Percentiles rank a stretch among this genome's conserved stretches.
phyloP scores from a whole-genome alignment of 192 early-diverging fungal species.

The Dispira simplex region DNA sequence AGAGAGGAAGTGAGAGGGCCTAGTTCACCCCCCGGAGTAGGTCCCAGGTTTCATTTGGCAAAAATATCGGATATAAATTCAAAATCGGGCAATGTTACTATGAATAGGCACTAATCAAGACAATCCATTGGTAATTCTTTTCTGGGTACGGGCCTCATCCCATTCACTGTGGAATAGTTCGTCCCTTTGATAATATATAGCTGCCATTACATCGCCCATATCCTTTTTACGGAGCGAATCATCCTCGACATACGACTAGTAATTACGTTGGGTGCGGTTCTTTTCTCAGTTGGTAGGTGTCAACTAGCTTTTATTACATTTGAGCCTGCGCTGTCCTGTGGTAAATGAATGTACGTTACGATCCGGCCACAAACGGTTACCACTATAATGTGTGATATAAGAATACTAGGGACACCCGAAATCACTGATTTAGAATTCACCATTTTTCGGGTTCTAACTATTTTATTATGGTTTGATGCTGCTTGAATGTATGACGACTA shows the following conservation, averaged over 20 bases:
- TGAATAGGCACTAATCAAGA: not conserved
- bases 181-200: not conserved
- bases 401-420: not conserved
- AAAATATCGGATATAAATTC: not conserved
- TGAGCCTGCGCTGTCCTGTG: too few species aligned
- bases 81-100: not conserved
- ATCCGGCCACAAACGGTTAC: not conserved
- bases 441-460: not conserved
- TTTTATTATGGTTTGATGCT: not conserved
- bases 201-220: not conserved
- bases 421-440: not conserved
- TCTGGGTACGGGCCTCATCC: not conserved
- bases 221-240: not conserved
- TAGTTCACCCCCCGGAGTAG: not conserved
- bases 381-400: not conserved
- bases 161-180: not conserved
- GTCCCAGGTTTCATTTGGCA: not conserved
- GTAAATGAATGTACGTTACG: too few species aligned
- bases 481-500: not conserved
- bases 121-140: not conserved
- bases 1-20: too few species aligned
- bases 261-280: not conserved
- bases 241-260: not conserved
- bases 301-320: too few species aligned
- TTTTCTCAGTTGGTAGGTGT: conserved; percentile 5